phyloP scores from a whole-genome alignment of 345 rosid genomes.

The Eucalyptus fibrosa region DNA sequence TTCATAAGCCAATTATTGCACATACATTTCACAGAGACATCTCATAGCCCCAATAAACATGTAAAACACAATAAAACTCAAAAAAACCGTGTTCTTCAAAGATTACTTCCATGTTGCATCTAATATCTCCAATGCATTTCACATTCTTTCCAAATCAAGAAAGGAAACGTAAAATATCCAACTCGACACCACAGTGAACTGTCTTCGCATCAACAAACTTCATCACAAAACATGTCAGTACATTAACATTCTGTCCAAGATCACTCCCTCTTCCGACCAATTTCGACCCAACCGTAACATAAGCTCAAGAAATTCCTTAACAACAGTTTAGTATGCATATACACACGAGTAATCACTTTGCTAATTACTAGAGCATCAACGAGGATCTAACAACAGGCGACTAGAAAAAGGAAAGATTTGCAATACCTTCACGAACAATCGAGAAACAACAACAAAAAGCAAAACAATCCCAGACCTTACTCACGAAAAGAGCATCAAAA shows the following conservation, averaged over 20 bases:
- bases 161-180: background rate
- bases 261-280: background rate
- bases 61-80: background rate
- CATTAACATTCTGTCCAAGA: background rate
- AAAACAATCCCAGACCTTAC: background rate
- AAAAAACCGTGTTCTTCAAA: fast-evolving
- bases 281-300: background rate
- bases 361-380: background rate
- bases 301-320: background rate
- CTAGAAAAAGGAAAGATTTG: background rate
- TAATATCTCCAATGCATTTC: background rate
- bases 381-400: background rate
- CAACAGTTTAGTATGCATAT: background rate
- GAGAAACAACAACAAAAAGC: background rate
- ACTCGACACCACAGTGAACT: background rate
- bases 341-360: background rate
- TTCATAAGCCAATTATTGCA: background rate
- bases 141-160: background rate
- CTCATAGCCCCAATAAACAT: background rate
- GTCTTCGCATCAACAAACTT: background rate
- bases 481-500: background rate
- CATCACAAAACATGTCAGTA: background rate
- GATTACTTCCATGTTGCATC: background rate
- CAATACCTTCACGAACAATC: background rate
- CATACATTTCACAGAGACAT: background rate